Evolutionary conservation across 1,284 basidiomycete genomes (phyloP).

Genomic region (Cerioporus squamosus): DNA sequence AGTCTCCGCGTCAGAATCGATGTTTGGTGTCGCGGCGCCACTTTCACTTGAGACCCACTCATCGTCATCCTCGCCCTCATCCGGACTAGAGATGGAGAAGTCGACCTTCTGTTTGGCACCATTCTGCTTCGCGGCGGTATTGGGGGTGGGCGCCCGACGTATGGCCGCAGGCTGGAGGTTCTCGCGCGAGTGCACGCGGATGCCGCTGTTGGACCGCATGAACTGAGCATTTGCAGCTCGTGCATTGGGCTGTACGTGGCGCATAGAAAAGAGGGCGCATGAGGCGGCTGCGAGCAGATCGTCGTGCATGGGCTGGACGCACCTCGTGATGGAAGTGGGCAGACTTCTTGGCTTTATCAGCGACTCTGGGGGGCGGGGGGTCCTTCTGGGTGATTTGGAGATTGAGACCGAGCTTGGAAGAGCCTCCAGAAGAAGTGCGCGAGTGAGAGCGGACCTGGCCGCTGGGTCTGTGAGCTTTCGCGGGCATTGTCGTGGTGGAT

Average conservation of each 20-base stretch:
- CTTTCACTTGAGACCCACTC: slow-evolving; percentile 80
- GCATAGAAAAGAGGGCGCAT: too few species aligned
- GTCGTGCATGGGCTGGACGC: slow-evolving; percentile 26
- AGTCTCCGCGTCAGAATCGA: slow-evolving; percentile 47
- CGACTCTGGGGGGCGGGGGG: slow-evolving; percentile 41
- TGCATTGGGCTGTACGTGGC: slow-evolving; percentile 27
- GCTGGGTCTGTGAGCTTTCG: slow-evolving; percentile 48
- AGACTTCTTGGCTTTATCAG: slow-evolving; percentile 57
- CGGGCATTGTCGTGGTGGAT: slow-evolving; percentile 46
- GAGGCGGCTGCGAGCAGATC: slow-evolving; percentile 12
- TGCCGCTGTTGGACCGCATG: slow-evolving; percentile 50
- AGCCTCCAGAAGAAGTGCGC: slow-evolving; percentile 57
- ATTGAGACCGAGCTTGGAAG: slow-evolving; percentile 59
- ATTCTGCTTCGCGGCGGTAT: slow-evolving; percentile 35
- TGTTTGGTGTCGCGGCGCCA: slow-evolving; percentile 67
- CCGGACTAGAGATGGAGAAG: slow-evolving; percentile 61
- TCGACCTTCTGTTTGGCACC: slow-evolving; percentile 52
- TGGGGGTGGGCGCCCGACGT: slow-evolving; percentile 36
- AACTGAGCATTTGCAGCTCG: slow-evolving; percentile 43
- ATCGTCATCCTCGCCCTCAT: slow-evolving; percentile 61
- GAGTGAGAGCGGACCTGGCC: slow-evolving; percentile 61
- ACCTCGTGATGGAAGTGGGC: slow-evolving; percentile 49
- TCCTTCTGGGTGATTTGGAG: slow-evolving; percentile 75
- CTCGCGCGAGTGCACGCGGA: slow-evolving; percentile 56
- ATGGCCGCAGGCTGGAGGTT: slow-evolving; percentile 40